Evolutionary conservation across 2,329 filamentous ascomycete species (phyloP), one percentile per base, ranked within the genome.

Genomic region (Ophiostoma sp.): DNA sequence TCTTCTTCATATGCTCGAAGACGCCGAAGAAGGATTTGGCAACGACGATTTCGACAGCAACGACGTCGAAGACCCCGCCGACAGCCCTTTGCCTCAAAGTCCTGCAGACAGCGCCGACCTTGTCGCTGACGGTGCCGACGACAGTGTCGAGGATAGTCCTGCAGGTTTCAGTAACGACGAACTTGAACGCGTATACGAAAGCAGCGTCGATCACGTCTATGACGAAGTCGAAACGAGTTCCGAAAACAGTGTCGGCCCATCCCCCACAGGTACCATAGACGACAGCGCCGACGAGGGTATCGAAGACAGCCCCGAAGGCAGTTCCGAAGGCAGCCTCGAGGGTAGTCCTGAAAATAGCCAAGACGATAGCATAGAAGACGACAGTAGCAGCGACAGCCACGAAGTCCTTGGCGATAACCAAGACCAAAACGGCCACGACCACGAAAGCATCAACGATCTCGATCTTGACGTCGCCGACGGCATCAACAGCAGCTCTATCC

Each of bases 401-500:
- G 52, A 45, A 9, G 42, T 45, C 9, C 9, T 12, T 45, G 42
- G 7, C 27, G n/a, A 14, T 7, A 40, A n/a, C 58, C 12, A 62
- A 9, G 4, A 62, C 9, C 58, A 27, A 27, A 27, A 40, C 58
- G 9, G n/a, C 14, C 58, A 42, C 58, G 38, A n/a, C 58, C 38
- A 42, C 63, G 6, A 47, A 63, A 40, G 44, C 52, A 3, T 2
- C 27, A 18, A 40, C 40, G 16, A 16, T 49, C 12, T 42, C 27
- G 27, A 60, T 68, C 14, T 49, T 63, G 40, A 18, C 65, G 55
- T 41, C 42, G 42, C 27, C 58, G 58, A 63, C 58, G 58, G 58
- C 6, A 42, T 41, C 38, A 42, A 38, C 58, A n/a, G 36, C 58
- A 63, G 36, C 16, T 36, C 16, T 7, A 38, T 63, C 18, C 49